Evolutionary conservation across 768 basidiomycete species (phyloP).

Genomic region (Amanita polypyramis): DNA sequence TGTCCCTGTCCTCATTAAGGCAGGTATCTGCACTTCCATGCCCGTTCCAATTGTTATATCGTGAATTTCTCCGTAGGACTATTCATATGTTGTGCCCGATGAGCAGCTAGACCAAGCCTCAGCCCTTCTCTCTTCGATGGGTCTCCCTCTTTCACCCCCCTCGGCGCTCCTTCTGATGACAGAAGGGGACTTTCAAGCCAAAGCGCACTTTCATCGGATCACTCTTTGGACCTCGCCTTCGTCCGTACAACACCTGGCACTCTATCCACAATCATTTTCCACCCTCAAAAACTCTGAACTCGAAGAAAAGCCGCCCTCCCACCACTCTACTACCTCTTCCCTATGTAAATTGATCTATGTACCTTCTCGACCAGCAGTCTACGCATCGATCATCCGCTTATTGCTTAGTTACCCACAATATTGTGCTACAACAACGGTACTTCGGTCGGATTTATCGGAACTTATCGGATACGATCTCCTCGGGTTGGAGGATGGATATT

Average conservation of each 20-base stretch:
- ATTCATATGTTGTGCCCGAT: conserved; percentile 17
- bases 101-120: conserved; percentile 14
- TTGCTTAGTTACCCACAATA: conserved; percentile 17
- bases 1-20: conserved; percentile 17
- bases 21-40: conserved; percentile 8
- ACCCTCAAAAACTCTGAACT: conserved; percentile 15
- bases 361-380: conserved; percentile 20
- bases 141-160: conserved; percentile 15
- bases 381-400: conserved; percentile 22
- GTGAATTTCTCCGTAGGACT: conserved; percentile 1
- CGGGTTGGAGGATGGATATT: conserved; percentile 18
- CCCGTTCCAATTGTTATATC: neutral
- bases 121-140: conserved; percentile 12
- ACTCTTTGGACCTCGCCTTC: conserved; percentile 11
- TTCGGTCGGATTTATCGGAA: conserved; percentile 23
- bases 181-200: conserved; percentile 16
- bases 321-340: conserved; percentile 9
- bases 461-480: conserved; percentile 23
- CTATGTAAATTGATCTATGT: conserved; percentile 15
- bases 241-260: conserved; percentile 13
- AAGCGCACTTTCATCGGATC: conserved; percentile 15
- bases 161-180: conserved; percentile 11
- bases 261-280: conserved; percentile 19
- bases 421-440: conserved; percentile 12
- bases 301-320: conserved; percentile 9